Conservation (phyloP, 2,329 filamentous ascomycete genomes). For the Trichoderma semiorbis region DNA sequence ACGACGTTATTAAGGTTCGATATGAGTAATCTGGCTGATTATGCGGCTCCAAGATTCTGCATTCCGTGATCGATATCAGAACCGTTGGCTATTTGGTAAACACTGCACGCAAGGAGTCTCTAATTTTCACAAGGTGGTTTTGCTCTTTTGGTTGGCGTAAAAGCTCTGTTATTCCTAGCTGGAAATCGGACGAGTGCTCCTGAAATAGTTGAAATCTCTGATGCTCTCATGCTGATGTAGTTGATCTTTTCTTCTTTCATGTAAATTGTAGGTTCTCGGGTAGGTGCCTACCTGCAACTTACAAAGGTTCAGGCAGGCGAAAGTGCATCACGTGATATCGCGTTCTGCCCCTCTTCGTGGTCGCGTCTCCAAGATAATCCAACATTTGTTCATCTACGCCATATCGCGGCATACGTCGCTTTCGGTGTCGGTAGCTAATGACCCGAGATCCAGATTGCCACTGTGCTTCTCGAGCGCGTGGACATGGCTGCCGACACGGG, state of each 20-base stretch:
- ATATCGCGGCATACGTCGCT: not conserved
- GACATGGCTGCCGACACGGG: constrained; percentile 21
- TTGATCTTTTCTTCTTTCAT: not conserved
- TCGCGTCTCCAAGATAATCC: constrained; percentile 19
- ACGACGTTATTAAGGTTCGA: constrained; percentile 36
- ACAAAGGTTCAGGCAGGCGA: not conserved
- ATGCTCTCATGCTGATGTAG: not conserved
- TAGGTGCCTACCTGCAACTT: not conserved
- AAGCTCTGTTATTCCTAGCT: not conserved
- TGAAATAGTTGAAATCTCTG: not conserved
- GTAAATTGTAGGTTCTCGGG: not conserved
- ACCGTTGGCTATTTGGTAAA: not conserved
- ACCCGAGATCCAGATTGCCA: constrained; percentile 25
- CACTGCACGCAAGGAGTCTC: not conserved
- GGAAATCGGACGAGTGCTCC: not conserved
- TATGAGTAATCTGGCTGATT: constrained; percentile 27
- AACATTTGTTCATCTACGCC: not conserved
- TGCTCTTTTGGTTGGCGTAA: not conserved
- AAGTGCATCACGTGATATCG: constrained; percentile 24
- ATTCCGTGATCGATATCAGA: not conserved
- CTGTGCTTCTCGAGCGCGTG: constrained; percentile 19
- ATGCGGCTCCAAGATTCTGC: not conserved
- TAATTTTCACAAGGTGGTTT: not conserved
- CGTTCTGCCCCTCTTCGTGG: constrained; percentile 18
- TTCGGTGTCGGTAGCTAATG: constrained; percentile 32